A percentile compares a stretch with the other conserved stretches of the same genome.
phyloP scores from a whole-genome alignment of 139 green algal species.

The Closterium sp. region DNA sequence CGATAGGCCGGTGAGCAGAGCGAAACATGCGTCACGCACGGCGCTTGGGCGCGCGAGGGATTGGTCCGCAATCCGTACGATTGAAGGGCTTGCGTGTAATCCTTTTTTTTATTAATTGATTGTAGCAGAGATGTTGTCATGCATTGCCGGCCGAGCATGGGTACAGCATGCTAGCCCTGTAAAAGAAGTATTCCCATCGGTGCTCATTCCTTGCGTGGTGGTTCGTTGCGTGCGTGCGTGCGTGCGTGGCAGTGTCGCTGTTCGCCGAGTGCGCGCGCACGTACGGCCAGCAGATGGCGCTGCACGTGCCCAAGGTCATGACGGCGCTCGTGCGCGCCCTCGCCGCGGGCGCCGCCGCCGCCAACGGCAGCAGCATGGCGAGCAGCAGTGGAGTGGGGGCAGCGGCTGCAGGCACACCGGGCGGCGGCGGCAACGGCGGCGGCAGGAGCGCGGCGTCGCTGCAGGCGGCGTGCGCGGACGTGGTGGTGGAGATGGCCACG shows the following conservation, averaged over 20 bases:
- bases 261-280: neutral
- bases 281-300: neutral
- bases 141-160: no score
- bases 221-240: no score
- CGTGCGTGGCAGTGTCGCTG: neutral
- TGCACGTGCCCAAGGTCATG: neutral
- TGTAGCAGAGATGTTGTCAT: no score
- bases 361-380: neutral
- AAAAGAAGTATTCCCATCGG: no score
- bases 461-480: neutral
- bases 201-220: no score
- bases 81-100: no score
- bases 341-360: no score
- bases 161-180: no score
- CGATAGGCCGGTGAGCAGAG: no score
- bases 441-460: neutral
- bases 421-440: no score
- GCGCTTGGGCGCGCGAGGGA: neutral
- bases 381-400: neutral
- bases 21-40: neutral
- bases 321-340: neutral
- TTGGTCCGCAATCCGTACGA: no score
- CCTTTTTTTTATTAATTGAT: no score
- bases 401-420: neutral
- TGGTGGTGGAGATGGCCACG: neutral